Conservation (phyloP, 768 basidiomycete species). For the Thelephora ganbajun region DNA sequence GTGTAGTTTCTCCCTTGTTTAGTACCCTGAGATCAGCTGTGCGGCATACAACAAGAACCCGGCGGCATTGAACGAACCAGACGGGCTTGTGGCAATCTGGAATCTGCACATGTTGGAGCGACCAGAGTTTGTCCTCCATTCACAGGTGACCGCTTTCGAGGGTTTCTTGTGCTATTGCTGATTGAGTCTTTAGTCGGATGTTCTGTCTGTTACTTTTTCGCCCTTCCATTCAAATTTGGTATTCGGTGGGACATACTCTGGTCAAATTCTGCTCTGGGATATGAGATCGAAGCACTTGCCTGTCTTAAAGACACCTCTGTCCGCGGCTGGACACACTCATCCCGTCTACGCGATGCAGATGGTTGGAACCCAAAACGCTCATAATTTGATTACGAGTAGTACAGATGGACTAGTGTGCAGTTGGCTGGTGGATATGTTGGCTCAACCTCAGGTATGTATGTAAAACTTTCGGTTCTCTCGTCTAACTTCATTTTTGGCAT, state of each 20-base stretch:
- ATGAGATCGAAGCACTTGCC: slow-evolving; percentile 94
- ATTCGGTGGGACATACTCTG: slow-evolving; percentile 98
- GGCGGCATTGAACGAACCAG: slow-evolving; percentile 85
- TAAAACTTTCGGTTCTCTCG: neutral
- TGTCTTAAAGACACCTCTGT: slow-evolving; percentile 90
- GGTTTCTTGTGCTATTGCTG: neutral
- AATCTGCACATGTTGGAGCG: slow-evolving; percentile 90
- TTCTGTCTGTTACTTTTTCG: slow-evolving; percentile 91
- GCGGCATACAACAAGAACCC: slow-evolving; percentile 98
- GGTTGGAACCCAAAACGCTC: slow-evolving; percentile 97
- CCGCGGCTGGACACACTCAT: slow-evolving; percentile 94
- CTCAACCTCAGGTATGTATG: slow-evolving; percentile 77
- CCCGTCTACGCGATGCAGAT: slow-evolving; percentile 98
- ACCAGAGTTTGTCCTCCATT: slow-evolving; percentile 97
- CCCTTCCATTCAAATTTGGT: slow-evolving; percentile 96
- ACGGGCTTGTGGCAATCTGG: slow-evolving; percentile 96
- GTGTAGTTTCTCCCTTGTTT: neutral
- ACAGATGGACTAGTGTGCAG: slow-evolving; percentile 96
- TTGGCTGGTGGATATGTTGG: slow-evolving; percentile 98
- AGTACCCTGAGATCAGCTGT: slow-evolving; percentile 94
- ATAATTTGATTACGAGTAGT: slow-evolving; percentile 92
- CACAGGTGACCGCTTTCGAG: slow-evolving; percentile 54
- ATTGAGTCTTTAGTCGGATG: slow-evolving; percentile 62
- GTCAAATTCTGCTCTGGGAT: slow-evolving; percentile 97
- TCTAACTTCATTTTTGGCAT: neutral